phyloP scores from a whole-genome alignment of 1,139 yeast genomes.

The Suhomyces guaymorum region DNA sequence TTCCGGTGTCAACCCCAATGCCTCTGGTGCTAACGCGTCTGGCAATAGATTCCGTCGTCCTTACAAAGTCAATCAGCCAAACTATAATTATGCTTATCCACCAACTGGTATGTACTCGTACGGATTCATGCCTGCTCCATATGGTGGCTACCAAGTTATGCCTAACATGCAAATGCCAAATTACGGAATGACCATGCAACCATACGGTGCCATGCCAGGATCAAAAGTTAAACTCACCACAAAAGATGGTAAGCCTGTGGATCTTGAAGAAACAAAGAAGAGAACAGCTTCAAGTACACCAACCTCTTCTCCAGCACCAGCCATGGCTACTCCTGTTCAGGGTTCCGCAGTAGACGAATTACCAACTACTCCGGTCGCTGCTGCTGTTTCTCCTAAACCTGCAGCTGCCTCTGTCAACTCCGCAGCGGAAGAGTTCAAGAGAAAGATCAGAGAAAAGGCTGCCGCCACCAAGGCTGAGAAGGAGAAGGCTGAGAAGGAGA shows the following conservation, averaged over 20 bases:
- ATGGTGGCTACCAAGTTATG: constrained; percentile 19
- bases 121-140: constrained; percentile 18
- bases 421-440: constrained; percentile 28
- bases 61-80: constrained; percentile 15
- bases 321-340: constrained; percentile 17
- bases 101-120: constrained; percentile 17
- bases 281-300: constrained; percentile 22
- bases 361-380: constrained; percentile 15
- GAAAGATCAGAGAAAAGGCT: constrained; percentile 25
- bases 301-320: constrained; percentile 14
- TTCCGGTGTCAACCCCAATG: constrained; percentile 5
- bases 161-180: constrained; percentile 21
- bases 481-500: constrained; percentile 11
- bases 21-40: constrained; percentile 11
- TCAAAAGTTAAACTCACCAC: constrained; percentile 42
- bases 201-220: constrained; percentile 18
- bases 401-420: constrained; percentile 15
- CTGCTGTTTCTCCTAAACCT: constrained; percentile 19
- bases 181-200: constrained; percentile 17
- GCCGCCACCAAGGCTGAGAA: constrained; percentile 19
- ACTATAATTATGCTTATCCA: constrained; percentile 19
- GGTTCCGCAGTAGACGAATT: constrained; percentile 12
- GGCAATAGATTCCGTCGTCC: constrained; percentile 14
- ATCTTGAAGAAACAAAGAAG: constrained; percentile 47
- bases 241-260: constrained; percentile 49